Percentiles rank a stretch among this genome's conserved stretches.
These are phyloP conservation scores for Discostella stelligeroides DNA, from an alignment of 108 stramenopile species.

Conservation along the genomic window DNA sequence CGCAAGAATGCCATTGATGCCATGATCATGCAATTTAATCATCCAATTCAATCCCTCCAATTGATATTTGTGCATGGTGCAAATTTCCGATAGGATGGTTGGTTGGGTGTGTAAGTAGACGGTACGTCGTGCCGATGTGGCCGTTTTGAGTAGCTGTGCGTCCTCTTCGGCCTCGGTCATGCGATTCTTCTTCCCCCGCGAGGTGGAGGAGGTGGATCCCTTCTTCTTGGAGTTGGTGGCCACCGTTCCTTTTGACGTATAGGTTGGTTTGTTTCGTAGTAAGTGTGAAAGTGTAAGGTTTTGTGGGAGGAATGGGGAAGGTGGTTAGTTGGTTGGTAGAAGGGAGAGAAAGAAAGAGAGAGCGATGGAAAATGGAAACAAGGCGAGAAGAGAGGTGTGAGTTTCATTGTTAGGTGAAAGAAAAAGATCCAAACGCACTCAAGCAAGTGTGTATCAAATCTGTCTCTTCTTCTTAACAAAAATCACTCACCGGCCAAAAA, in stretches of 20 bases:
- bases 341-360: too few species aligned
- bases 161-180: slow-evolving; percentile 98
- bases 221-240: slow-evolving; percentile 48
- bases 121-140: slow-evolving; percentile 79
- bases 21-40: slow-evolving; percentile 98
- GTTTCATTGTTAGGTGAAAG: too few species aligned
- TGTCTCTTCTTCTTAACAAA: neutral
- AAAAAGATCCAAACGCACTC: too few species aligned
- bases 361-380: too few species aligned
- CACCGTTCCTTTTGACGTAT: slow-evolving; percentile 72
- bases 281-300: too few species aligned
- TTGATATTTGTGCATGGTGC: slow-evolving; percentile 97
- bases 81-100: slow-evolving; percentile 63
- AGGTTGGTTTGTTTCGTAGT: too few species aligned
- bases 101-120: slow-evolving; percentile 93
- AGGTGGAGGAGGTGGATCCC: slow-evolving; percentile 50
- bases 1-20: slow-evolving; percentile 99
- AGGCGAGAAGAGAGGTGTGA: too few species aligned
- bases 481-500: slow-evolving; percentile 85
- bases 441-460: too few species aligned
- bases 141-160: slow-evolving; percentile 90
- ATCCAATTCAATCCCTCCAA: slow-evolving; percentile 99
- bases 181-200: slow-evolving; percentile 72
- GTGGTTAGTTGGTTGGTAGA: too few species aligned
- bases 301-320: slow-evolving; percentile 45